phyloP scores from a whole-genome alignment of 371 early-diverging fungal species.

The Haplosporangium sp. region DNA sequence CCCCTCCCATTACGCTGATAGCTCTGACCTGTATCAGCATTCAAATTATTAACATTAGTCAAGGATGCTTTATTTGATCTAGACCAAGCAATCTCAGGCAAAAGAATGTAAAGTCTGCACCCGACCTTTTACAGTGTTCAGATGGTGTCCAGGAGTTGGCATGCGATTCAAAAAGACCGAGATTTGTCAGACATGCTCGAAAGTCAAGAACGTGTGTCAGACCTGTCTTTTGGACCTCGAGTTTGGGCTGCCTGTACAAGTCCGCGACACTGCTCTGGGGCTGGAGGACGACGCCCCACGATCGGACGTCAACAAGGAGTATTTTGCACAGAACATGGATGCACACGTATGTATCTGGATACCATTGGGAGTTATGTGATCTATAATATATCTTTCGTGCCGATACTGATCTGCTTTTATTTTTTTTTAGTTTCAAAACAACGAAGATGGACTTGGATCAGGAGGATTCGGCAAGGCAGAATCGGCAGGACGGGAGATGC shows the following conservation, averaged over 20 bases:
- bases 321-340: conserved; percentile 88
- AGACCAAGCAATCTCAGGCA: conserved; percentile 85
- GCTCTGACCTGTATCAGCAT: neutral
- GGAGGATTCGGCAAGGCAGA: conserved; percentile 82
- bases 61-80: conserved; percentile 5
- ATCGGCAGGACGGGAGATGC: conserved; percentile 82
- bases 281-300: conserved; percentile 81
- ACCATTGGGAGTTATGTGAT: neutral
- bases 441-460: conserved; percentile 65
- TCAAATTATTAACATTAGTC: neutral
- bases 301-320: conserved; percentile 90
- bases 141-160: conserved; percentile 95
- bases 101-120: conserved; percentile 96
- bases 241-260: conserved; percentile 94
- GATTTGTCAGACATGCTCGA: conserved; percentile 96
- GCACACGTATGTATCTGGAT: conserved; percentile 64
- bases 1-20: too few species aligned
- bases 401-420: neutral
- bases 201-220: conserved; percentile 97
- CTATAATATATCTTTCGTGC: neutral
- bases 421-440: conserved; percentile 45
- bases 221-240: conserved; percentile 96
- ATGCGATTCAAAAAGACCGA: conserved; percentile 98
- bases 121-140: conserved; percentile 96
- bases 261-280: conserved; percentile 88